Conservation (phyloP, 148 eudicot species). For the Persicaria tinctoria region DNA sequence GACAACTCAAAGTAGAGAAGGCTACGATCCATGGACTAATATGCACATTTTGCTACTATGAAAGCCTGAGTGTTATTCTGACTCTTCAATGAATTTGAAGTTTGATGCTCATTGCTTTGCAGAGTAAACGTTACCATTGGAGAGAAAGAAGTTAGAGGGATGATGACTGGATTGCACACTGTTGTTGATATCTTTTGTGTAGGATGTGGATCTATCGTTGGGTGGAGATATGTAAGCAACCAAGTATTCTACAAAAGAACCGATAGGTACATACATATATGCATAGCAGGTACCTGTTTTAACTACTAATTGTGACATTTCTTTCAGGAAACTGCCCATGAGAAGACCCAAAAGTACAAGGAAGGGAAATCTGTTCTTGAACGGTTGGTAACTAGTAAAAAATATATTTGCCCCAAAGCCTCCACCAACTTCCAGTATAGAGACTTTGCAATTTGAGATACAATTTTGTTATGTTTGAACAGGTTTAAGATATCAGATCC, state of each 20-base stretch:
- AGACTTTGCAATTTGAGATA: not conserved
- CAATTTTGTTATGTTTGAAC: slow-evolving; percentile 14
- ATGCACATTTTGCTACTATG: not conserved
- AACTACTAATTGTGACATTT: slow-evolving; percentile 18
- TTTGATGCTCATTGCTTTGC: slow-evolving; percentile 18
- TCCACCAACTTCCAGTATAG: not conserved
- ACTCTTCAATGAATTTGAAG: not conserved
- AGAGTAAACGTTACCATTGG: slow-evolving; percentile 72
- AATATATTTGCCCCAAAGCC: too few relatives aligned
- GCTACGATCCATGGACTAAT: not conserved
- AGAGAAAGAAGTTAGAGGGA: slow-evolving; percentile 65
- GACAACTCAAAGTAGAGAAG: not conserved
- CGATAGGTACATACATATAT: not conserved
- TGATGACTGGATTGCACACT: slow-evolving; percentile 84
- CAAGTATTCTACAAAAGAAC: not conserved
- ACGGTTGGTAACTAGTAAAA: slow-evolving; percentile 39
- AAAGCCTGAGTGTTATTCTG: not conserved
- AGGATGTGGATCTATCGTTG: slow-evolving; percentile 82
- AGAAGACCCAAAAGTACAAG: slow-evolving; percentile 87
- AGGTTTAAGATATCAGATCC: slow-evolving; percentile 88
- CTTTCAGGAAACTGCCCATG: slow-evolving; percentile 86
- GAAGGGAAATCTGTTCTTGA: slow-evolving; percentile 98
- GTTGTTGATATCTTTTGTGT: slow-evolving; percentile 91
- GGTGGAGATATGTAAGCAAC: slow-evolving; percentile 86
- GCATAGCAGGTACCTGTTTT: not conserved